A percentile compares a stretch with the other conserved stretches of the same genome.
phyloP scores from a whole-genome alignment of 352 stramenopile species.

The Globisporangium paddicum region DNA sequence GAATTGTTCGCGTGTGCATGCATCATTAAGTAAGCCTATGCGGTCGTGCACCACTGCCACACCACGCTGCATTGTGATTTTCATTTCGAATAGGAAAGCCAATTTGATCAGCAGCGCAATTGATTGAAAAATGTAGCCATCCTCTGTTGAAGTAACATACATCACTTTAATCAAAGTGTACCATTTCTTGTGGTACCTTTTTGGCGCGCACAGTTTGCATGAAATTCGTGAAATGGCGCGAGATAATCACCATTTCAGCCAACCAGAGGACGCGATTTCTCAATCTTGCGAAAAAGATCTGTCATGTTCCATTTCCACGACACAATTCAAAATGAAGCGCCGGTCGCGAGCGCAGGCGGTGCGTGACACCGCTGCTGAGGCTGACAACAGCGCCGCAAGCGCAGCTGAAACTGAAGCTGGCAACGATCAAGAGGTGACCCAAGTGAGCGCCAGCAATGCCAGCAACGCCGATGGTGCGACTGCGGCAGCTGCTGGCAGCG shows the following conservation, averaged over 20 bases:
- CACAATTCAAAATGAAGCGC: slow-evolving; percentile 24
- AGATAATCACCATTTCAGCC: background rate
- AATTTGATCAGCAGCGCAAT: too few species aligned
- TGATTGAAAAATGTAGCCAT: too few species aligned
- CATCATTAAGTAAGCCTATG: too few species aligned
- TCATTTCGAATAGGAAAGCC: too few species aligned
- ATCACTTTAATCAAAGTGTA: slow-evolving; percentile 9
- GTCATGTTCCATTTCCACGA: background rate
- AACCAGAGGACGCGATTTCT: slow-evolving; percentile 2
- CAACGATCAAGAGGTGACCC: slow-evolving; percentile 3
- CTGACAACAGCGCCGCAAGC: background rate
- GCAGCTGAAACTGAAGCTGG: background rate
- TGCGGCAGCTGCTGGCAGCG: background rate
- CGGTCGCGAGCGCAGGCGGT: background rate
- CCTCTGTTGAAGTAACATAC: too few species aligned
- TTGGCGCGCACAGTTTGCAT: slow-evolving; percentile 4
- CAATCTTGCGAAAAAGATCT: background rate
- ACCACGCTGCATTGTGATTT: too few species aligned
- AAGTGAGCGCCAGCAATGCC: background rate
- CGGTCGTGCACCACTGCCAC: too few species aligned
- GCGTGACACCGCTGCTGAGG: background rate
- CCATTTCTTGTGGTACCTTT: slow-evolving; percentile 1
- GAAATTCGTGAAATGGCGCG: slow-evolving; percentile 2
- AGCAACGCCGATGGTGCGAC: background rate
- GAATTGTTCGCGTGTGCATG: too few species aligned